Evolutionary conservation across 495 filamentous ascomycete species (phyloP), one percentile per base, ranked within the genome.

Genomic region (Talaromyces wortmannii): DNA sequence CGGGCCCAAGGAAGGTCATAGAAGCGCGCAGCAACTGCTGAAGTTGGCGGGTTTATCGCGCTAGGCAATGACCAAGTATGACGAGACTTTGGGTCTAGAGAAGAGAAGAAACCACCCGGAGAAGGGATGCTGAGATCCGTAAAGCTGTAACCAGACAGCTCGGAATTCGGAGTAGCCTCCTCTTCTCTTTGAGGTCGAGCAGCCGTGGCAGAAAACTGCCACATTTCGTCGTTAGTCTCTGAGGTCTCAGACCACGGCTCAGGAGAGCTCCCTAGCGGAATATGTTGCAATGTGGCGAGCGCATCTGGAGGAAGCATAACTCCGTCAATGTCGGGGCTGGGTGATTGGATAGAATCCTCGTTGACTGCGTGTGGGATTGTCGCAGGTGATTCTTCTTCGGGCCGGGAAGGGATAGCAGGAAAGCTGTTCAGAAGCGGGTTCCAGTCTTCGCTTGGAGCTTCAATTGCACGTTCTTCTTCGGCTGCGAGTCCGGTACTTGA

Each of bases 81-180:
- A 51, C 90, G 80, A 31, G 84, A 82, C 48, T 83, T 78, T 2
- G 81, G 76, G 13, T 80, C 86, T 15, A 97, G 78, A 0, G 88
- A 90, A 16, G 89, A 86, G 67, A 97, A 97, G 76, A 97, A 96
- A 0, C 88, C 89, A 29, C 90, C 88, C 0, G 91, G 91, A 2
- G 91, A 95, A 3, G 91, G 91, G 48, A 97, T 90, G 50, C 90
- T 84, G 53, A 96, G 73, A 67, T 78, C 75, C 56, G 83, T 86
- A 54, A 92, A 77, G 52, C 81, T 81, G 61, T 79, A 78, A 2
- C 66, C 65, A 6, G 78, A 81, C 33, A 73, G 53, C 7, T 69
- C 75, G 0, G 78, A 80, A 5, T 66, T 69, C 4, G 78, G 78
- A 0, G 77, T 77, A 5, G 65, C 62, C 18, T 68, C 70, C 65